phyloP scores from a whole-genome alignment of 345 rosid genomes.

The Hirschfeldia incana region DNA sequence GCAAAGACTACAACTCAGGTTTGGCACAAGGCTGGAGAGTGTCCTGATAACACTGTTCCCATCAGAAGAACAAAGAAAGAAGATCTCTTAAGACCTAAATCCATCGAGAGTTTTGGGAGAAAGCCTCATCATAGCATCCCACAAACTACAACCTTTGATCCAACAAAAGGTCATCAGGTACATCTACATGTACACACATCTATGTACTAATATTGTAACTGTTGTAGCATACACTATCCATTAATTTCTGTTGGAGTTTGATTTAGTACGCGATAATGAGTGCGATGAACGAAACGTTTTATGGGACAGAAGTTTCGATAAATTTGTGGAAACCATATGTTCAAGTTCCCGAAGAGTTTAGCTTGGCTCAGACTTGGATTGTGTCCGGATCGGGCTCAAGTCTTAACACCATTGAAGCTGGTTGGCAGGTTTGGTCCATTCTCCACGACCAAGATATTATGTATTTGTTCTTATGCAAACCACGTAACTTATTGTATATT shows the following conservation, averaged over 20 bases:
- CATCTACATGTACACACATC: constrained; percentile 1
- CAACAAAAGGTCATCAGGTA: constrained; percentile 46
- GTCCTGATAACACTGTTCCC: constrained; percentile 57
- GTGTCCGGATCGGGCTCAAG: constrained; percentile 51
- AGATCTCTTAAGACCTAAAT: constrained; percentile 54
- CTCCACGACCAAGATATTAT: neutral
- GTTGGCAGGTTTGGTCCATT: constrained; percentile 58
- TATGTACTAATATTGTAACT: neutral
- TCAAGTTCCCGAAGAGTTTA: constrained; percentile 57
- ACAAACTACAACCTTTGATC: constrained; percentile 41
- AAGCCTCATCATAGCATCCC: constrained; percentile 53
- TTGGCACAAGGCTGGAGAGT: constrained; percentile 54
- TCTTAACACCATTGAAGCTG: constrained; percentile 71
- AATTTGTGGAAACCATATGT: constrained; percentile 68
- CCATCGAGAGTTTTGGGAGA: constrained; percentile 50
- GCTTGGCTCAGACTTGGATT: constrained; percentile 68
- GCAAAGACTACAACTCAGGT: constrained; percentile 39
- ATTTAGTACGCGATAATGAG: constrained; percentile 55
- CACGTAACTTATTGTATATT: neutral
- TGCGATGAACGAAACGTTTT: constrained; percentile 51
- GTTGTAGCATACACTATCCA: neutral
- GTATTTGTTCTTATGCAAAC: neutral
- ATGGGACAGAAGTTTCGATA: constrained; percentile 55
- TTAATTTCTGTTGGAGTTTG: constrained; percentile 15
- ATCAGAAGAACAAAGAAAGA: constrained; percentile 58